A percentile compares a stretch with the other conserved stretches of the same genome.
Evolutionary conservation across 495 filamentous ascomycete species (phyloP).

Genomic region (Trichoderma gamsii): DNA sequence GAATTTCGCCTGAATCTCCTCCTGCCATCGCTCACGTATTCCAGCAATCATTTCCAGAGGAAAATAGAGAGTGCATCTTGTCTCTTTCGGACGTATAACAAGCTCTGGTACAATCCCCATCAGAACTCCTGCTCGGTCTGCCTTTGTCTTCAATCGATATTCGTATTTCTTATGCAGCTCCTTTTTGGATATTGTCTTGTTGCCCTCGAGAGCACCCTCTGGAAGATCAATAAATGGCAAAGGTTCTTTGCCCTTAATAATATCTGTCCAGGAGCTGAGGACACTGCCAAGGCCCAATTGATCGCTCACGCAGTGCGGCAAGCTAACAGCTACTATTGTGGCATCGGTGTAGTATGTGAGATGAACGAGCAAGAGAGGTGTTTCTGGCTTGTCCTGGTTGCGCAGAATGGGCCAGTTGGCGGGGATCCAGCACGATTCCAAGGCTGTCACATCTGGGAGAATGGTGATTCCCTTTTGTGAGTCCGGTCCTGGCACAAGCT

Average conservation of each 20-base stretch:
- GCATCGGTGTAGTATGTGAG: neutral
- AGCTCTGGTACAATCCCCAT: constrained; percentile 8
- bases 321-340: neutral
- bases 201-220: neutral
- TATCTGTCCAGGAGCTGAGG: neutral
- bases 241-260: constrained; percentile 2
- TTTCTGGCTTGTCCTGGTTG: neutral
- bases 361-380: constrained; percentile 11
- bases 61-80: neutral
- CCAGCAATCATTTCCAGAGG: neutral
- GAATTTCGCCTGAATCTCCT: neutral
- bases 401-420: constrained; percentile 2
- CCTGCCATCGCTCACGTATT: neutral
- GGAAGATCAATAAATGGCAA: neutral
- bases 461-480: constrained; percentile 5
- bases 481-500: neutral
- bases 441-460: neutral
- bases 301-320: constrained; percentile 11
- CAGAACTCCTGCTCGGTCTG: neutral
- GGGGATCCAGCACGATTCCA: neutral
- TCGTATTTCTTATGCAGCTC: neutral
- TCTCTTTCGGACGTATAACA: neutral
- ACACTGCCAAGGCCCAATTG: constrained; percentile 11
- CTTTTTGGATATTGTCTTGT: neutral
- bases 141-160: neutral